phyloP scores from a whole-genome alignment of 495 filamentous ascomycete species.

The Thozetella sp. region DNA sequence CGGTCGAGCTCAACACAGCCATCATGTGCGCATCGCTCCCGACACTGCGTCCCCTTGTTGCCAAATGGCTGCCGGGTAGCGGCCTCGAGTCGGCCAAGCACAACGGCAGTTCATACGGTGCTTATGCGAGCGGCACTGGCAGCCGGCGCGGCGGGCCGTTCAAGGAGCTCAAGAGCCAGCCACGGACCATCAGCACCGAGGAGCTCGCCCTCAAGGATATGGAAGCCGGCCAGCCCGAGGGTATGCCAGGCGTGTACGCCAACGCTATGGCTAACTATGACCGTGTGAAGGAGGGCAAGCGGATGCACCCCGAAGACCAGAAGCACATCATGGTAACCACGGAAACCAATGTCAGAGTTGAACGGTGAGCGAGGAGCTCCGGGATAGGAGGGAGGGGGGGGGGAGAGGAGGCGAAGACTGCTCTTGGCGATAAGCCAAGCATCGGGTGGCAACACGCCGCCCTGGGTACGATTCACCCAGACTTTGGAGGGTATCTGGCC shows the following conservation, averaged over 20 bases:
- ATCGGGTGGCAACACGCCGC: no score
- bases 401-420: no score
- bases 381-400: no score
- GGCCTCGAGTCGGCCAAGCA: neutral
- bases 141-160: neutral
- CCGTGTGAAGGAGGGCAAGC: neutral
- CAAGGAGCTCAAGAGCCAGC: neutral
- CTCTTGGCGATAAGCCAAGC: no score
- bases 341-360: neutral
- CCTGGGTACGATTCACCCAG: no score
- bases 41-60: conserved; percentile 42
- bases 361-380: neutral
- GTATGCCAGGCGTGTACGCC: neutral
- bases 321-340: neutral
- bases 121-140: neutral
- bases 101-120: neutral
- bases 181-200: conserved; percentile 1
- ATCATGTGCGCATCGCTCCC: conserved; percentile 57
- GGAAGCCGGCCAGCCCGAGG: neutral
- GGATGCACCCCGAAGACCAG: neutral
- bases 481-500: no score
- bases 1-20: conserved; percentile 53
- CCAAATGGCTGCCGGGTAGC: neutral
- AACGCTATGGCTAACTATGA: neutral
- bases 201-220: conserved; percentile 1